Percentiles rank a stretch among this genome's conserved stretches.
phyloP scores from a whole-genome alignment of 805 yeast genomes.

The Lachancea kluyveri region DNA sequence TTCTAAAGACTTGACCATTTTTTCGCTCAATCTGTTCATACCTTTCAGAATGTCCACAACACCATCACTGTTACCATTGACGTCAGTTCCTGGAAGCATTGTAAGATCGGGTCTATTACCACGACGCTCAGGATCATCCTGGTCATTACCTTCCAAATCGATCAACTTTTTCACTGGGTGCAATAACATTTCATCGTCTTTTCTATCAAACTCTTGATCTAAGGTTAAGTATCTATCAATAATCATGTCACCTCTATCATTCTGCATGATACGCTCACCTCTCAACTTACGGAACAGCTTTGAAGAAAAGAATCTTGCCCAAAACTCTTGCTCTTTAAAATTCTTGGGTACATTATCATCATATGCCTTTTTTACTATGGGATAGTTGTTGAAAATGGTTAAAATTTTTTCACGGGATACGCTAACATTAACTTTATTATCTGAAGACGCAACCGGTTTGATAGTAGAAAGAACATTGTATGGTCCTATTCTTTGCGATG shows the following conservation, averaged over 20 bases:
- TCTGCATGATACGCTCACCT: constrained; percentile 76
- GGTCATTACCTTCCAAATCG: constrained; percentile 75
- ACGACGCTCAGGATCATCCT: constrained; percentile 65
- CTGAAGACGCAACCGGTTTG: constrained; percentile 87
- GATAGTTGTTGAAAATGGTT: constrained; percentile 88
- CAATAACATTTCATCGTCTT: constrained; percentile 36
- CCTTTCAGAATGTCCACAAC: constrained; percentile 73
- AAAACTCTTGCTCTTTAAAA: constrained; percentile 83
- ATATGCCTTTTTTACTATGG: constrained; percentile 83
- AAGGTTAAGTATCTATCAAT: constrained; percentile 76
- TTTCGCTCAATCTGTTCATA: constrained; percentile 81
- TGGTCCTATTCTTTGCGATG: constrained; percentile 83
- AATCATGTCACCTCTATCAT: constrained; percentile 76
- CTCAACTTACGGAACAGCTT: constrained; percentile 78
- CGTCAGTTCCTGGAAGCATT: constrained; percentile 54
- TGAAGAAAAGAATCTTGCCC: constrained; percentile 94
- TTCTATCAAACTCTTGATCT: constrained; percentile 52
- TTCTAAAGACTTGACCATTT: constrained; percentile 60
- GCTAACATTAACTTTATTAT: constrained; percentile 88
- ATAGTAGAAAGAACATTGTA: constrained; percentile 91
- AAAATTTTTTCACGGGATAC: constrained; percentile 86
- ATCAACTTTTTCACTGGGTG: constrained; percentile 60
- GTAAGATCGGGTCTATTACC: constrained; percentile 88
- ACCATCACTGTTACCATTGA: constrained; percentile 50
- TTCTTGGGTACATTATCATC: constrained; percentile 82